Conservation (phyloP, 2,329 filamentous ascomycete genomes). For the Metarhizium brunneum region DNA sequence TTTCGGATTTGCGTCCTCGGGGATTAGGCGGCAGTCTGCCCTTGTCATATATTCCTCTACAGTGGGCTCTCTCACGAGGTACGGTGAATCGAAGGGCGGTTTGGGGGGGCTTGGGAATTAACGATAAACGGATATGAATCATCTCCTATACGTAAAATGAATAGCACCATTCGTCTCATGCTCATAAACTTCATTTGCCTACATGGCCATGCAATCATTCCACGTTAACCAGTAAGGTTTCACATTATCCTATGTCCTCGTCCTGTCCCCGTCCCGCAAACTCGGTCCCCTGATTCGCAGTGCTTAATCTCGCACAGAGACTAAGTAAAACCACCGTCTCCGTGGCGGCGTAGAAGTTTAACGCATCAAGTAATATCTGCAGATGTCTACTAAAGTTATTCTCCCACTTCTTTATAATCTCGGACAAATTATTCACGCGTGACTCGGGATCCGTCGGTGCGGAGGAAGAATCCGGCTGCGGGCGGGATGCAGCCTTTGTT, state of each 20-base stretch:
- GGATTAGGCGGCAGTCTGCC: not conserved
- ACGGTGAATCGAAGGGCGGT: not conserved
- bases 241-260: slow-evolving; percentile 32
- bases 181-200: not conserved
- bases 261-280: slow-evolving; percentile 51
- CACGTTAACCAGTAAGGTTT: not conserved
- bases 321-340: slow-evolving; percentile 92
- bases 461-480: slow-evolving; percentile 9
- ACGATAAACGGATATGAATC: not conserved
- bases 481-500: slow-evolving; percentile 27
- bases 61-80: not conserved
- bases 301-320: slow-evolving; percentile 73
- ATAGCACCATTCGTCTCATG: not conserved
- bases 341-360: slow-evolving; percentile 95
- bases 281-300: slow-evolving; percentile 68
- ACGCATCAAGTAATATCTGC: slow-evolving; percentile 84
- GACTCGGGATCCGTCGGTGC: slow-evolving; percentile 29
- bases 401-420: slow-evolving; percentile 86
- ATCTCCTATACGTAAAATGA: not conserved
- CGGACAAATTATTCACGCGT: slow-evolving; percentile 67
- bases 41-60: not conserved
- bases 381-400: slow-evolving; percentile 86
- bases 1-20: not conserved
- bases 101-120: not conserved
- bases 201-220: not conserved